These are phyloP conservation scores for Grifola frondosa DNA, from an alignment of 1,284 basidiomycete genomes.

Conservation along the genomic window DNA sequence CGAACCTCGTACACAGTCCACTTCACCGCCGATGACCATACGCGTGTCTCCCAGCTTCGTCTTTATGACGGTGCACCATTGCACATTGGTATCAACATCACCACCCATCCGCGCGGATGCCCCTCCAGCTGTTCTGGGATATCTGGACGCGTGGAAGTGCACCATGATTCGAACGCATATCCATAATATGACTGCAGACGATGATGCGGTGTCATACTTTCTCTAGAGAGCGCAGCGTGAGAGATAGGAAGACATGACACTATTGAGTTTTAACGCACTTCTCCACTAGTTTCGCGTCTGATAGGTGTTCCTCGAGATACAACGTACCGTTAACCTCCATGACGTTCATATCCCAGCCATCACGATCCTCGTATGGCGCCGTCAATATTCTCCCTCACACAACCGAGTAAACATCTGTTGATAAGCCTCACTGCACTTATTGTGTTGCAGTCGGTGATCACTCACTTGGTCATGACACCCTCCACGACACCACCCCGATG, in stretches of 20 bases:
- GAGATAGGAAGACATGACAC: no score
- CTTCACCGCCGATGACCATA: constrained; percentile 92
- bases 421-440: constrained; percentile 17
- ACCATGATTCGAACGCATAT: constrained; percentile 88
- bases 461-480: constrained; percentile 93
- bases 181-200: constrained; percentile 69
- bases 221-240: constrained; percentile 42
- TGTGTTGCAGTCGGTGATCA: constrained; percentile 12
- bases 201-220: constrained; percentile 59
- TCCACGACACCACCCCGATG: constrained; percentile 76
- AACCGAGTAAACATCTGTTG: constrained; percentile 11
- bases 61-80: constrained; percentile 94
- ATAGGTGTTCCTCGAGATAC: constrained; percentile 82
- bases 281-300: constrained; percentile 52
- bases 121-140: constrained; percentile 20
- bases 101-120: constrained; percentile 70
- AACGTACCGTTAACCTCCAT: constrained; percentile 77
- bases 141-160: constrained; percentile 51
- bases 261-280: no score
- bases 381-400: constrained; percentile 65
- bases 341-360: constrained; percentile 83
- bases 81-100: constrained; percentile 90
- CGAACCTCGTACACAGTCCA: constrained; percentile 87
- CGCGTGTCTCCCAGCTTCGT: constrained; percentile 82
- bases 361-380: constrained; percentile 79